Conservation (phyloP, 2,329 filamentous ascomycete species). For the Neopestalotiopsis sp. region DNA sequence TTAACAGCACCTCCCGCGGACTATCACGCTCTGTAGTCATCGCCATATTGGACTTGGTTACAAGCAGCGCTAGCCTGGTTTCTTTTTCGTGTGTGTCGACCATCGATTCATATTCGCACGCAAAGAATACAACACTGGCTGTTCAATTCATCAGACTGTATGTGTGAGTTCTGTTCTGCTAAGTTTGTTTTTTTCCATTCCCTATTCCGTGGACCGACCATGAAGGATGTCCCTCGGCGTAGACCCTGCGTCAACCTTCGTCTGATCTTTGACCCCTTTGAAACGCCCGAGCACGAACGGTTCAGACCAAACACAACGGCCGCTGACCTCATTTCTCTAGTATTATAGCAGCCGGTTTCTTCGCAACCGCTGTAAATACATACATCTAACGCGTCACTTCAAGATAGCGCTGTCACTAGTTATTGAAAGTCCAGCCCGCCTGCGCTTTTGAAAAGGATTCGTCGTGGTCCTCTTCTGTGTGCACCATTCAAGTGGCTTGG, state of each 20-base stretch:
- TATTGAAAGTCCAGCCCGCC: neutral
- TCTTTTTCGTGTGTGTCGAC: neutral
- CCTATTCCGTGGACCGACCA: neutral
- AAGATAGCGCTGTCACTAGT: neutral
- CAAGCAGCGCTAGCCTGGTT: too few relatives aligned
- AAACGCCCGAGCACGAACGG: conserved; percentile 9
- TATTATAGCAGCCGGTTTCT: neutral
- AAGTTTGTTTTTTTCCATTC: neutral
- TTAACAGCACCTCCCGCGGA: neutral
- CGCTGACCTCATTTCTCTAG: neutral
- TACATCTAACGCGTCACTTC: neutral
- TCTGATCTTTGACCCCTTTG: conserved; percentile 16
- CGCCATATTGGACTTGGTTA: too few relatives aligned
- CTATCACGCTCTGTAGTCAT: neutral
- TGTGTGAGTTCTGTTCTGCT: neutral
- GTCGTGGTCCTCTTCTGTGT: neutral
- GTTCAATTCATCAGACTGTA: neutral
- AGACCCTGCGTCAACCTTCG: conserved; percentile 8
- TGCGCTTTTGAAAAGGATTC: neutral
- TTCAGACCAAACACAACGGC: neutral
- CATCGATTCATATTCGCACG: neutral
- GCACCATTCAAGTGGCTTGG: neutral
- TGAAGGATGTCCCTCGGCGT: neutral
- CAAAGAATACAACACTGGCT: neutral
- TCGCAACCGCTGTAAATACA: neutral